Base-by-base conservation (phyloP, 2,329 filamentous ascomycete genomes). In the Didymella sp. region DNA sequence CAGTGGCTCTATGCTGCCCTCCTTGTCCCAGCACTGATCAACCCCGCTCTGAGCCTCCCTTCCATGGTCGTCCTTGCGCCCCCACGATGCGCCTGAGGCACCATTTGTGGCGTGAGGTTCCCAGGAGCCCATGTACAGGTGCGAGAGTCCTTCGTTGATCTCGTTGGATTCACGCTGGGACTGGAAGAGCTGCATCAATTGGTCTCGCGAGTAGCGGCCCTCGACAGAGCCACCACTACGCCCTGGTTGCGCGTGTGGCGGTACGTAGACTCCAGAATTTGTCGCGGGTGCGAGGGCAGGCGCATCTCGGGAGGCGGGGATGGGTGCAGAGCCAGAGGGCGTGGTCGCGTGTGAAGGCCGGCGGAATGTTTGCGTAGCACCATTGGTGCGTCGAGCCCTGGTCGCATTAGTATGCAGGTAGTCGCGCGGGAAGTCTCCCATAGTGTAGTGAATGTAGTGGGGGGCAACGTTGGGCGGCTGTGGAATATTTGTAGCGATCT, bases 11-110 rank as follows among this genome's bases (percentile, higher is more conserved):
- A 87, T 82, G 50, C 84, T 83, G 22, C 90, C 92, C 58, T 84
- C 83, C 56, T 84, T 78, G 71, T 96, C 91, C 95, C 94, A 99
- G 76, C 93, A 98, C 38, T 94, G 86, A 61, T 95, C 92, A n/a
- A 93, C 91, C 41, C 94, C 92, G 70, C 90, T 86, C 56, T 87
- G 87, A 61, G 84, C 81, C 61, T 89, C 87, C 73, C 92, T 89
- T 57, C 84, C 69, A 45, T 78, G 84, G 63, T 97, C 92, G 56
- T 85, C 85, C 65, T 82, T 84, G 75, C 93, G 92, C 48, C 90
- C 90, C 92, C 92, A 96, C 51, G 85, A 84, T 24, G 74, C 72
- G 45, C 69, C 80, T 69, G 76, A 82, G 69, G 73, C 69, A 28
- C 88, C 87, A 66, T 92, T 92, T 37, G 86, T 79, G 47, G 87